Conservation (phyloP, 2,329 filamentous ascomycete species). For the Monilinia fructigena region DNA sequence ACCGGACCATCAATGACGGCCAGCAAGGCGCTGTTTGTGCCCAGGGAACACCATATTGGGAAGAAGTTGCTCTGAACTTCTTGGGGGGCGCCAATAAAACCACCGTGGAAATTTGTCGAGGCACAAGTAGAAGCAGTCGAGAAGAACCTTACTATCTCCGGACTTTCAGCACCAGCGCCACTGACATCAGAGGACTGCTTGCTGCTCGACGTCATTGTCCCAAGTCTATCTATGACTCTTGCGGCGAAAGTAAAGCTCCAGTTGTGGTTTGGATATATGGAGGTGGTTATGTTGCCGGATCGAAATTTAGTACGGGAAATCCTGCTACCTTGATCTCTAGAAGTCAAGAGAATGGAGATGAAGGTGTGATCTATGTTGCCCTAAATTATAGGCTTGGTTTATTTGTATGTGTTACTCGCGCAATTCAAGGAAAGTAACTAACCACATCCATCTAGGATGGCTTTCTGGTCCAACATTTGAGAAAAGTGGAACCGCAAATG, state of each 20-base stretch:
- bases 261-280: slow-evolving; percentile 37
- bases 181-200: slow-evolving; percentile 46
- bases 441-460: slow-evolving; percentile 29
- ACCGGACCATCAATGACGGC: slow-evolving; percentile 39
- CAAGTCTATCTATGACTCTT: slow-evolving; percentile 39
- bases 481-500: slow-evolving; percentile 48
- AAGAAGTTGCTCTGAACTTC: slow-evolving; percentile 7
- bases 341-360: slow-evolving; percentile 35
- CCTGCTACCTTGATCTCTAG: slow-evolving; percentile 44
- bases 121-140: slow-evolving; percentile 10
- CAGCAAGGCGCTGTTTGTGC: slow-evolving; percentile 29
- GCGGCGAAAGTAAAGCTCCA: slow-evolving; percentile 17
- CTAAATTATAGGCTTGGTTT: slow-evolving; percentile 41
- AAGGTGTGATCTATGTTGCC: slow-evolving; percentile 41
- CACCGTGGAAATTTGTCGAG: slow-evolving; percentile 15
- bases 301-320: slow-evolving; percentile 43
- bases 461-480: slow-evolving; percentile 46
- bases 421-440: neutral
- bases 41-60: slow-evolving; percentile 30
- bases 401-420: slow-evolving; percentile 30
- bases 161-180: slow-evolving; percentile 9
- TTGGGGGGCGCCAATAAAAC: slow-evolving; percentile 14
- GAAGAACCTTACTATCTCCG: slow-evolving; percentile 19
- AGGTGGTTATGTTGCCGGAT: slow-evolving; percentile 46
- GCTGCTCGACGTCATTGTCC: slow-evolving; percentile 49